phyloP scores from a whole-genome alignment of 768 basidiomycete species.

The Naganishia friedmannii region DNA sequence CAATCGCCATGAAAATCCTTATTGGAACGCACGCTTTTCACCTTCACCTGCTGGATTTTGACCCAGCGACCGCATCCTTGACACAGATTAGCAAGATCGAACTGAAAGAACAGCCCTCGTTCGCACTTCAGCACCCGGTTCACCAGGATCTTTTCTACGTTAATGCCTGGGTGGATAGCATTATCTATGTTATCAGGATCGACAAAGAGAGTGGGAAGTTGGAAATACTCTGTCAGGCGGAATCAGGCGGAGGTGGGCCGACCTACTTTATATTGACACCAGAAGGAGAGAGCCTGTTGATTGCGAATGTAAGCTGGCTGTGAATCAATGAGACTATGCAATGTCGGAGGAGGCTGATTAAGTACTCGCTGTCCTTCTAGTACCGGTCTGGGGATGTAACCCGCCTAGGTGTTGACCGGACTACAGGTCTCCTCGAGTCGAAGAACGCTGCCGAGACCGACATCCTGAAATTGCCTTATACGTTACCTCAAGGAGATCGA shows the following conservation, averaged over 20 bases:
- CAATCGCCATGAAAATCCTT: constrained; percentile 15
- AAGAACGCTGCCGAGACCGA: neutral
- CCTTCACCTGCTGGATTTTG: constrained; percentile 22
- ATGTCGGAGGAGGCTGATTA: neutral
- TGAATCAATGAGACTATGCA: no score
- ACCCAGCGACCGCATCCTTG: neutral
- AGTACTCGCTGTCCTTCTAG: neutral
- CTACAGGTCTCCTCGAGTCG: constrained; percentile 12
- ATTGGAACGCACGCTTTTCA: constrained; percentile 20
- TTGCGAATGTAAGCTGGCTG: constrained; percentile 22
- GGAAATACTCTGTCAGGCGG: neutral
- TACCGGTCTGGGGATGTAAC: constrained; percentile 24
- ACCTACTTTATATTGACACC: constrained; percentile 20
- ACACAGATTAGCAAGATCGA: constrained; percentile 3
- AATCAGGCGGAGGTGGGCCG: constrained; percentile 24
- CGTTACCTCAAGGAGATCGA: neutral
- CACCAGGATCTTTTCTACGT: constrained; percentile 12
- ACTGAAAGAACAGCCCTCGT: constrained; percentile 16
- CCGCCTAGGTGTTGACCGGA: constrained; percentile 1
- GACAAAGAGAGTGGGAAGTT: neutral
- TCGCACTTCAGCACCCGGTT: constrained; percentile 6
- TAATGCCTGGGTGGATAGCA: constrained; percentile 22
- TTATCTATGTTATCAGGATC: constrained; percentile 17
- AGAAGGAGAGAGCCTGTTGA: constrained; percentile 17
- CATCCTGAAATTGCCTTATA: neutral